These are phyloP conservation scores for Fusarium sp. DNA, from an alignment of 2,329 filamentous ascomycete species.

Conservation along the genomic window DNA sequence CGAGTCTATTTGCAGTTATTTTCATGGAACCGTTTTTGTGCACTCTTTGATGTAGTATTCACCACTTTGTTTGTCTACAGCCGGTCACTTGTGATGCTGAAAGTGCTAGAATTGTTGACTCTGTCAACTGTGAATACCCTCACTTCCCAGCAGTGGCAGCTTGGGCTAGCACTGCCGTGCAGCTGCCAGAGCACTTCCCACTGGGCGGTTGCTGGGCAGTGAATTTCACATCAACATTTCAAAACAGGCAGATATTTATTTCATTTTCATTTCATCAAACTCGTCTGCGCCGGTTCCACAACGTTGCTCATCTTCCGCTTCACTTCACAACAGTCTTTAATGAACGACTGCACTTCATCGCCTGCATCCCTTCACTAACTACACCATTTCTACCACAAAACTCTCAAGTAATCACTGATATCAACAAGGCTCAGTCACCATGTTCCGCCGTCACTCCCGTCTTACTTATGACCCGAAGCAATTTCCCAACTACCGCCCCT, in stretches of 20 bases:
- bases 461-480: slow-evolving; percentile 28
- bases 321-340: not conserved
- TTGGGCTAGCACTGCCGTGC: slow-evolving; percentile 6
- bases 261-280: not conserved
- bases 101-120: not conserved
- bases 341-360: not conserved
- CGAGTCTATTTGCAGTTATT: not conserved
- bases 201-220: not conserved
- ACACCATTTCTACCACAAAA: not conserved
- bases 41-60: not conserved
- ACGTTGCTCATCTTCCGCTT: not conserved
- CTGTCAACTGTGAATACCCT: slow-evolving; percentile 20
- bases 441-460: slow-evolving; percentile 4
- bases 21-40: not conserved
- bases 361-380: not conserved
- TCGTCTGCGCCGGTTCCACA: not conserved
- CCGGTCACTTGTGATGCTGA: not conserved
- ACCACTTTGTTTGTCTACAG: not conserved
- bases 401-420: not conserved
- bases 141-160: slow-evolving; percentile 12
- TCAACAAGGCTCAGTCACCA: not conserved
- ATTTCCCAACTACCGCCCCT: slow-evolving; percentile 21
- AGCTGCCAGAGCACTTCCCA: not conserved
- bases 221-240: not conserved
- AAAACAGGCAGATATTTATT: not conserved